These are phyloP conservation scores for Ogataea ganodermae DNA, from an alignment of 805 yeast species.

Conservation along the genomic window DNA sequence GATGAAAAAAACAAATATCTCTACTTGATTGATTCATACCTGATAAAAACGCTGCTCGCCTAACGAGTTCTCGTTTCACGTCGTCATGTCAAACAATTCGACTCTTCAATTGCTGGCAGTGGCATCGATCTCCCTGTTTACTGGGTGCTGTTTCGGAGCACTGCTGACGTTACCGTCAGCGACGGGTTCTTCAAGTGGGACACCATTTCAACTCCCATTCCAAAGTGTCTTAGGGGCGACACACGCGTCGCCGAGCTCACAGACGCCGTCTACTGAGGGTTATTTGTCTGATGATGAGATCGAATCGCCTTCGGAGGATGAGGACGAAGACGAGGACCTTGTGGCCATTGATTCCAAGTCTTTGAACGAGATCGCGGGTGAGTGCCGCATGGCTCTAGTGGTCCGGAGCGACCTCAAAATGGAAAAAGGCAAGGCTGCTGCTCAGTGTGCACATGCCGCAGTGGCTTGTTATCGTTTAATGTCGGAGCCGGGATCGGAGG, in stretches of 20 bases:
- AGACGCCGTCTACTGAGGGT: slow-evolving; percentile 28
- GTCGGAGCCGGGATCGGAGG: slow-evolving; percentile 50
- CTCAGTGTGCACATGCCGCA: slow-evolving; percentile 98
- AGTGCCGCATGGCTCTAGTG: slow-evolving; percentile 81
- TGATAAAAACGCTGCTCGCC: no score
- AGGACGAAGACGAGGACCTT: slow-evolving; percentile 40
- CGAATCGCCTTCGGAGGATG: slow-evolving; percentile 7
- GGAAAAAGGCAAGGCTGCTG: slow-evolving; percentile 96
- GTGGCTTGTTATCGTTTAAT: slow-evolving; percentile 79
- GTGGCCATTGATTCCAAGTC: slow-evolving; percentile 60
- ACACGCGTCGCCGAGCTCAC: slow-evolving; percentile 11
- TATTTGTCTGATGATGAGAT: slow-evolving; percentile 26
- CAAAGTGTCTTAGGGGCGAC: slow-evolving; percentile 13
- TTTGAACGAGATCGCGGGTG: slow-evolving; percentile 72
- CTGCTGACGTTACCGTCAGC: slow-evolving; percentile 22
- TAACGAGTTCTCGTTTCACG: neutral
- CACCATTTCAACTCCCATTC: slow-evolving; percentile 17
- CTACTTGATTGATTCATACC: neutral
- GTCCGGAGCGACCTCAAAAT: slow-evolving; percentile 87
- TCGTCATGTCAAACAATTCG: slow-evolving; percentile 11
- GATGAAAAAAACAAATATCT: neutral
- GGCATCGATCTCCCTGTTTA: slow-evolving; percentile 29
- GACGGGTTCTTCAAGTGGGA: slow-evolving; percentile 14
- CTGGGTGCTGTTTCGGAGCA: slow-evolving; percentile 35
- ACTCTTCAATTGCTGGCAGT: slow-evolving; percentile 21